Conservation (phyloP, 768 basidiomycete genomes). For the Pisolithus orientalis region DNA sequence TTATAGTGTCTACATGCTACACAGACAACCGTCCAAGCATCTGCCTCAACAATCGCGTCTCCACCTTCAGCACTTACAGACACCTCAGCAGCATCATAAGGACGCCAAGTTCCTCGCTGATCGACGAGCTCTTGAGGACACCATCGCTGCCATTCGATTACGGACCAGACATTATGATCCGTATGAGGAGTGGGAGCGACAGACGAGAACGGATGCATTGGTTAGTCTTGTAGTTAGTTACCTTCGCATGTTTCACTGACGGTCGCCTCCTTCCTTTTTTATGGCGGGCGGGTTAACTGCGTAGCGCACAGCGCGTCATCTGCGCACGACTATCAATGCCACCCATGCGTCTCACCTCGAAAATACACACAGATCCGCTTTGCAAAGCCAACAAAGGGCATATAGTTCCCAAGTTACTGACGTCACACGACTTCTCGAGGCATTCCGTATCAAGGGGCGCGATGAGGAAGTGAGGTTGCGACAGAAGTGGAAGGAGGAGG, state of each 20-base stretch:
- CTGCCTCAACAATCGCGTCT: not conserved
- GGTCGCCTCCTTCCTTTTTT: not conserved
- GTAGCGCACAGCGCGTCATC: conserved; percentile 35
- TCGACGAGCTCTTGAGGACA: conserved; percentile 35
- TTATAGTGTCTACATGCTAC: not conserved
- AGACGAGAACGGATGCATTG: conserved; percentile 40
- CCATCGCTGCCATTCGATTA: conserved; percentile 40
- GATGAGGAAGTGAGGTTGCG: conserved; percentile 40
- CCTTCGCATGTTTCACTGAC: not conserved
- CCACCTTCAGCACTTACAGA: conserved; percentile 9
- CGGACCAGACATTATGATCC: conserved; percentile 39
- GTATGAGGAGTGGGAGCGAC: conserved; percentile 47
- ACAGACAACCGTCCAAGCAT: not conserved
- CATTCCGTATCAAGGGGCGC: conserved; percentile 38
- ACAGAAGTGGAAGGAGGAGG: conserved; percentile 40
- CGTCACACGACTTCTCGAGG: conserved; percentile 40
- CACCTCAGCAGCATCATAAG: conserved; percentile 2
- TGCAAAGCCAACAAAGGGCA: conserved; percentile 30
- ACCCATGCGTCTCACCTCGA: conserved; percentile 13
- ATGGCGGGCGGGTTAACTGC: not conserved
- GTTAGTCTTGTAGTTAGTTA: conserved; percentile 22
- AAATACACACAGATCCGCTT: conserved; percentile 9
- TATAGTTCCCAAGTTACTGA: conserved; percentile 49
- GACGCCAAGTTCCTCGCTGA: conserved; percentile 25
- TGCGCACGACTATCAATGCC: not conserved